phyloP scores from a whole-genome alignment of 75 land plant species.

The Chamaecyparis obtusa region DNA sequence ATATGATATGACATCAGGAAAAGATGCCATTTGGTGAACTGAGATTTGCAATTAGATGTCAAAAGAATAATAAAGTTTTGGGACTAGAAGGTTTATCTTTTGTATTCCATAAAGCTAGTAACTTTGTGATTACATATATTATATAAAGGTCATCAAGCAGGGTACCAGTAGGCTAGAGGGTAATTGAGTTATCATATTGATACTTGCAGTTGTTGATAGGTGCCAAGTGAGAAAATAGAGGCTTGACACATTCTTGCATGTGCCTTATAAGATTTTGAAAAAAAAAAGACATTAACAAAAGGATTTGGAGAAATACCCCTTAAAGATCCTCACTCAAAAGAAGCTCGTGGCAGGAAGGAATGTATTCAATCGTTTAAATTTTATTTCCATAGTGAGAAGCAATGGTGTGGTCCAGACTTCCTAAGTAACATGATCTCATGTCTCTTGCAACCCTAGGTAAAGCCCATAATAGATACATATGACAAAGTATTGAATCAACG shows the following conservation, averaged over 20 bases:
- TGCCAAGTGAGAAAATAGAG: neutral
- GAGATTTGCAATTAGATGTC: neutral
- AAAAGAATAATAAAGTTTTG: neutral
- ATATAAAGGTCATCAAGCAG: neutral
- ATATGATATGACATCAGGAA: neutral
- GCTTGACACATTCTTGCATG: neutral
- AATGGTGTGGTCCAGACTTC: neutral
- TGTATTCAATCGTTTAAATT: neutral
- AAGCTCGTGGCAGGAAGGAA: neutral
- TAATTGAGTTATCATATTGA: neutral
- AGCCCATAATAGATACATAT: neutral
- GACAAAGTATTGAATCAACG: neutral
- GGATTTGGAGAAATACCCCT: neutral
- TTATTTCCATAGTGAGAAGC: neutral
- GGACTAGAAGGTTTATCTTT: neutral
- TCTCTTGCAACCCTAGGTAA: neutral
- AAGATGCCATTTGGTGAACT: neutral
- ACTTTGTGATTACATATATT: neutral
- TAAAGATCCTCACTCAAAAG: neutral
- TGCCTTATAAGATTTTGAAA: neutral
- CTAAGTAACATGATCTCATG: neutral
- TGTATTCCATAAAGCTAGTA: neutral
- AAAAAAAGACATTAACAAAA: neutral
- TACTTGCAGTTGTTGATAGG: neutral
- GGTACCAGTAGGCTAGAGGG: neutral